Conservation (phyloP, 139 green algal species). For the Yamagishiella unicocca region DNA sequence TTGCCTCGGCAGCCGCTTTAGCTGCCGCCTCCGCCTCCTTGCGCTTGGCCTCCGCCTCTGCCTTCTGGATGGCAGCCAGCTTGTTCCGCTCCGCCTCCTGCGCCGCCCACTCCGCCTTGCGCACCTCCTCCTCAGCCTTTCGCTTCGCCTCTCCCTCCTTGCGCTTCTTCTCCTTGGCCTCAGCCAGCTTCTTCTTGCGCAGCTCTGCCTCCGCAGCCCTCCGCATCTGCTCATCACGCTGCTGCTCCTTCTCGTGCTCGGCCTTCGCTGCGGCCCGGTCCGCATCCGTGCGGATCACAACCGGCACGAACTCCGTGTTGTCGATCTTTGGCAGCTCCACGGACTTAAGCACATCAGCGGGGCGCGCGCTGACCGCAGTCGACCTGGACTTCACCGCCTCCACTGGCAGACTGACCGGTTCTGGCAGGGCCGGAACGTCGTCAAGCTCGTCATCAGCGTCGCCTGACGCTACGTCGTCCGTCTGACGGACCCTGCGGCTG, state of each 20-base stretch:
- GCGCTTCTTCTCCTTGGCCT: conserved; percentile 49
- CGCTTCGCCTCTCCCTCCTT: conserved; percentile 33
- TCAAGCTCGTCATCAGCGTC: conserved; percentile 41
- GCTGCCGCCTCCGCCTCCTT: not conserved
- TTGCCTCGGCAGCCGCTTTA: not conserved
- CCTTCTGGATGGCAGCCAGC: not conserved
- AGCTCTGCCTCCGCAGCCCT: conserved; percentile 30
- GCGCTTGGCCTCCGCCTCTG: conserved; percentile 13
- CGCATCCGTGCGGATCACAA: not conserved
- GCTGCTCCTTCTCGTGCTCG: conserved; percentile 38
- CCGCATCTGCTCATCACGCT: conserved; percentile 38
- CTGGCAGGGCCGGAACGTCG: too few relatives aligned
- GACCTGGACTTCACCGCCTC: conserved; percentile 1
- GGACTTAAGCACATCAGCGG: conserved; percentile 28
- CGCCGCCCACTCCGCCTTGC: not conserved
- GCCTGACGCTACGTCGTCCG: conserved; percentile 8
- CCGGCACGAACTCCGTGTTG: conserved; percentile 57
- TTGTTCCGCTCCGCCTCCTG: not conserved
- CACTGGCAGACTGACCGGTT: too few relatives aligned
- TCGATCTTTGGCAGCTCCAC: conserved; percentile 62
- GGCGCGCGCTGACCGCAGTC: not conserved
- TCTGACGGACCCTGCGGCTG: conserved; percentile 24
- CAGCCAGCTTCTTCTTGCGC: conserved; percentile 39
- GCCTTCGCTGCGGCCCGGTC: conserved; percentile 1
- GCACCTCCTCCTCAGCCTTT: conserved; percentile 16